These are phyloP conservation scores for Thalassiosira mediterranea DNA, from an alignment of 352 stramenopile genomes.

Conservation along the genomic window DNA sequence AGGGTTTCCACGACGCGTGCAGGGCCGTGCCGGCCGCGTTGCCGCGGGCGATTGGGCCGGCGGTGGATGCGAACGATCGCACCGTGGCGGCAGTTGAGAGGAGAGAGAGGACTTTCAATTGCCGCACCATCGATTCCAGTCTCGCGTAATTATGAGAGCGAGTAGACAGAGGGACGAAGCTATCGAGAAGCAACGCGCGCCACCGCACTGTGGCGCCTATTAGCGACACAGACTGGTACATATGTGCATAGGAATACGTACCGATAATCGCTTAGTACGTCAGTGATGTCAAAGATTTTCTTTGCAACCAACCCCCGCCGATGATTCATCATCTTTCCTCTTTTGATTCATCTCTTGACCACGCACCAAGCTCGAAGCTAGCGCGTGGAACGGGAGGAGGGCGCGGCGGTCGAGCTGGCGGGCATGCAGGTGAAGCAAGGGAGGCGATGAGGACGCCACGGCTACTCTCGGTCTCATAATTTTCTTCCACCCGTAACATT, in stretches of 20 bases:
- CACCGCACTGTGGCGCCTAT: too few relatives aligned
- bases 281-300: slow-evolving; percentile 16
- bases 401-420: too few relatives aligned
- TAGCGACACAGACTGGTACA: neutral
- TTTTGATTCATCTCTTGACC: slow-evolving; percentile 4
- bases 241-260: neutral
- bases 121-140: neutral
- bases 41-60: too few relatives aligned
- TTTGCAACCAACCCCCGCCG: neutral
- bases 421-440: too few relatives aligned
- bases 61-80: slow-evolving; percentile 8
- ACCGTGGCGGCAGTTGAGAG: slow-evolving; percentile 6
- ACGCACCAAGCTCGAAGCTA: slow-evolving; percentile 1
- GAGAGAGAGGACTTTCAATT: slow-evolving; percentile 4
- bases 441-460: neutral
- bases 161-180: neutral
- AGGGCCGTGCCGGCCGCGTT: too few relatives aligned
- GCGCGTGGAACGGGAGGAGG: too few relatives aligned
- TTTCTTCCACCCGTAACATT: neutral
- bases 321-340: slow-evolving; percentile 1
- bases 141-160: neutral
- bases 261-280: slow-evolving; percentile 6
- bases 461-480: neutral
- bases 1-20: too few relatives aligned
- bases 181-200: neutral